Percentiles rank a stretch among this genome's conserved stretches.
phyloP scores from a whole-genome alignment of 352 stramenopile genomes.

The Phytophthora citrophthora region DNA sequence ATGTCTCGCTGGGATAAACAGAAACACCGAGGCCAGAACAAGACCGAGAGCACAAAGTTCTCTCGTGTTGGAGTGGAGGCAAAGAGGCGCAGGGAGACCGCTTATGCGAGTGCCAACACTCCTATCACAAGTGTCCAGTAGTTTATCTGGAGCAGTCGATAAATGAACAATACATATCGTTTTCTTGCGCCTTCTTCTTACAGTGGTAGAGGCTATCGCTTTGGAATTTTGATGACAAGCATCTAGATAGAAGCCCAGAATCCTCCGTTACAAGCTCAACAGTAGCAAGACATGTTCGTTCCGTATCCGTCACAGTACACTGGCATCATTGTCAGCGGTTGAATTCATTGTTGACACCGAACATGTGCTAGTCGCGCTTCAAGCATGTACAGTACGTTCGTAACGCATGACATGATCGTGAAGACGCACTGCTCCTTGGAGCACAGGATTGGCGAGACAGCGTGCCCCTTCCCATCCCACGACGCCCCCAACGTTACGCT shows the following conservation, averaged over 20 bases:
- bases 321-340: background rate
- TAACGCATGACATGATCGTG: constrained; percentile 2
- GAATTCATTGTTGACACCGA: background rate
- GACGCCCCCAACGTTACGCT: constrained; percentile 8
- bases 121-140: background rate
- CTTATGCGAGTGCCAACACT: constrained; percentile 1
- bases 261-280: no score
- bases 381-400: background rate
- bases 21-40: constrained; percentile 73
- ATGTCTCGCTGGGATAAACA: constrained; percentile 73
- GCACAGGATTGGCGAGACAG: constrained; percentile 13
- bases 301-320: background rate
- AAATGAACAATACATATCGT: background rate
- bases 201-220: no score
- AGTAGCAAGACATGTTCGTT: background rate
- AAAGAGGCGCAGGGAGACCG: constrained; percentile 40
- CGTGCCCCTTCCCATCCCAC: constrained; percentile 33
- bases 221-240: no score
- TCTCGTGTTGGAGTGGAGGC: constrained; percentile 62
- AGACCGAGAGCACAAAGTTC: constrained; percentile 80
- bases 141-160: no score
- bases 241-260: no score
- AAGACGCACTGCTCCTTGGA: background rate
- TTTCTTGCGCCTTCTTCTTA: no score
- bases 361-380: background rate